Evolutionary conservation across 2,329 filamentous ascomycete genomes (phyloP).

Genomic region (Metarhizium robertsii): DNA sequence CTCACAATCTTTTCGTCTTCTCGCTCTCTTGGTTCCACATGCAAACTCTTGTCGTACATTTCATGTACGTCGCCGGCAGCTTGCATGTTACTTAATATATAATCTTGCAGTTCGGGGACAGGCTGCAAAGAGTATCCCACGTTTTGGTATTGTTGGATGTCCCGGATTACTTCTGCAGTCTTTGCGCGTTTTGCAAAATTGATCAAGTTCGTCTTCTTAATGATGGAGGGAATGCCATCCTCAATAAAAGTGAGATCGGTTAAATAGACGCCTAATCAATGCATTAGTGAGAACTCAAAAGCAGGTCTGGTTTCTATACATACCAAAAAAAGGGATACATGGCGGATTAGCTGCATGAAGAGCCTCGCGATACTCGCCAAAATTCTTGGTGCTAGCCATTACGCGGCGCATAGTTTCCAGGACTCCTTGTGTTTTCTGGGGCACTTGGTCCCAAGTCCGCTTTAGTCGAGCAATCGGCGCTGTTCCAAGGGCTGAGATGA

Average conservation of each 20-base stretch:
- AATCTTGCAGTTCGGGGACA: slow-evolving; percentile 88
- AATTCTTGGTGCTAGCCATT: slow-evolving; percentile 98
- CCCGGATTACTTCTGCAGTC: slow-evolving; percentile 94
- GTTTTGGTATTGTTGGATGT: slow-evolving; percentile 98
- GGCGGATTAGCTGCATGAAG: slow-evolving; percentile 89
- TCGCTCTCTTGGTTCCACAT: slow-evolving; percentile 86
- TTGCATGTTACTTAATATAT: slow-evolving; percentile 94
- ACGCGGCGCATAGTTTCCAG: slow-evolving; percentile 87
- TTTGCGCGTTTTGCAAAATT: slow-evolving; percentile 98
- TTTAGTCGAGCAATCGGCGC: slow-evolving; percentile 90
- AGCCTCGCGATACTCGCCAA: slow-evolving; percentile 89
- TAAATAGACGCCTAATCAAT: slow-evolving; percentile 69
- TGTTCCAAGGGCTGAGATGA: slow-evolving; percentile 90
- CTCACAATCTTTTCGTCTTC: slow-evolving; percentile 99
- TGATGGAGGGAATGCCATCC: slow-evolving; percentile 90
- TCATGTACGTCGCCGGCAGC: slow-evolving; percentile 92
- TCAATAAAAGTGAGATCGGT: slow-evolving; percentile 98
- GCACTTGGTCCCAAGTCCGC: slow-evolving; percentile 90
- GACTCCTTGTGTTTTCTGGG: slow-evolving; percentile 67
- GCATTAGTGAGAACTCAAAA: background rate
- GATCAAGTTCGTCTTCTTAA: slow-evolving; percentile 93
- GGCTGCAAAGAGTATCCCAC: slow-evolving; percentile 88
- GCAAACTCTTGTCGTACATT: slow-evolving; percentile 97
- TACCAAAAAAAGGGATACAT: slow-evolving; percentile 97
- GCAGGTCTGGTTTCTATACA: background rate